Conservation (phyloP, 768 basidiomycete genomes). For the Pulveroboletus sp. region DNA sequence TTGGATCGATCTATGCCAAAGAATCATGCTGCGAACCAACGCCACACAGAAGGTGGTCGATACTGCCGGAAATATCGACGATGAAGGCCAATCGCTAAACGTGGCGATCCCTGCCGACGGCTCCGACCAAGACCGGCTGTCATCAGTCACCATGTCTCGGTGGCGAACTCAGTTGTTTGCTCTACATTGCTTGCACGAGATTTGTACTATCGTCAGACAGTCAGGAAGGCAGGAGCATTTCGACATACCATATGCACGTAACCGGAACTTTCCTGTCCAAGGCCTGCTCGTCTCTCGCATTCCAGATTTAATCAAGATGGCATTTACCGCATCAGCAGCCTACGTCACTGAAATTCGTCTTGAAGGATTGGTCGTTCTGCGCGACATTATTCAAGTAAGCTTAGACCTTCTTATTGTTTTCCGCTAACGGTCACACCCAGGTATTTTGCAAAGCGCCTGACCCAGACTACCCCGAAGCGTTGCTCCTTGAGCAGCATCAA, state of each 20-base stretch:
- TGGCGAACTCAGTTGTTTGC: conserved; percentile 98
- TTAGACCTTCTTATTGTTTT: background rate
- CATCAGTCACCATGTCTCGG: conserved; percentile 60
- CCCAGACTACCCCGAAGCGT: conserved; percentile 86
- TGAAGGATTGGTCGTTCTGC: conserved; percentile 84
- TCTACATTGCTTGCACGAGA: conserved; percentile 85
- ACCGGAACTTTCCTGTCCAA: conserved; percentile 51
- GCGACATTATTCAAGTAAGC: conserved; percentile 87
- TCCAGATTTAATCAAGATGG: conserved; percentile 94
- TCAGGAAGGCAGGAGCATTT: conserved; percentile 83
- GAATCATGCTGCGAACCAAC: conserved; percentile 94
- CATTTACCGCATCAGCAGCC: conserved; percentile 95
- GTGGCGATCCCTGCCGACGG: conserved; percentile 40
- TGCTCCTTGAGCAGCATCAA: conserved; percentile 95
- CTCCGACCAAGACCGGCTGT: conserved; percentile 31
- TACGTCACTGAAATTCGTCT: conserved; percentile 94
- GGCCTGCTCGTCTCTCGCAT: conserved; percentile 81
- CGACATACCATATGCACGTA: conserved; percentile 68
- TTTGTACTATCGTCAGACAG: conserved; percentile 70
- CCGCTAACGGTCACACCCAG: conserved; percentile 39
- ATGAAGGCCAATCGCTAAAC: conserved; percentile 92
- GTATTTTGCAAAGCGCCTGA: conserved; percentile 85
- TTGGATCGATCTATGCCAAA: conserved; percentile 97
- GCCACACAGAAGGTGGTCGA: conserved; percentile 75
- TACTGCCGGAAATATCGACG: conserved; percentile 65